Evolutionary conservation across 1,284 basidiomycete genomes (phyloP).

Genomic region (Ceratobasidium sp.): DNA sequence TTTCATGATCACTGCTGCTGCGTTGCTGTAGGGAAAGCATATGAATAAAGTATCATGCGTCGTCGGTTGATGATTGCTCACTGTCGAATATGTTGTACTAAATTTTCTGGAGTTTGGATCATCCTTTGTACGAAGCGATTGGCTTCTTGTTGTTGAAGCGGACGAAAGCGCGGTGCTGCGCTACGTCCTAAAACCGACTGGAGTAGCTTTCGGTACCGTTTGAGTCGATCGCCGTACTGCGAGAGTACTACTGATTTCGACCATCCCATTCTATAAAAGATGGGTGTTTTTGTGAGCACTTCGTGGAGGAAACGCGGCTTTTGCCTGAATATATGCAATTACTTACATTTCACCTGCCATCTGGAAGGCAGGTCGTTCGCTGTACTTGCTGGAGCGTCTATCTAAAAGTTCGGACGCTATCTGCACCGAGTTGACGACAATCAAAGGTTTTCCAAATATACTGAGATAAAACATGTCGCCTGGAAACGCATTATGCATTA

Average conservation of each 20-base stretch:
- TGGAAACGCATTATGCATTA: neutral
- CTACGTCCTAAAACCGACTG: constrained; percentile 21
- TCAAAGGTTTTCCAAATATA: constrained; percentile 38
- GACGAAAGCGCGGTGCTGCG: constrained; percentile 21
- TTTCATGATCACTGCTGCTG: constrained; percentile 34
- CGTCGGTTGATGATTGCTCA: too few relatives aligned
- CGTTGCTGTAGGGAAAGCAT: constrained; percentile 3
- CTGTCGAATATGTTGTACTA: constrained; percentile 34
- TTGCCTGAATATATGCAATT: neutral
- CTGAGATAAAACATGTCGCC: constrained; percentile 40
- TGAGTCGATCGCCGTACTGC: constrained; percentile 35
- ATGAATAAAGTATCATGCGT: too few relatives aligned
- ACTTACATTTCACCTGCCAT: constrained; percentile 35
- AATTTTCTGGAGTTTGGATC: constrained; percentile 12
- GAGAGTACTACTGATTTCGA: constrained; percentile 32
- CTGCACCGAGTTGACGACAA: constrained; percentile 41
- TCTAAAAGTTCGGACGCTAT: constrained; percentile 43
- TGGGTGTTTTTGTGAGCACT: too few relatives aligned
- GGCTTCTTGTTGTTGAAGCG: constrained; percentile 29
- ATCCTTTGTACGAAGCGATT: constrained; percentile 23
- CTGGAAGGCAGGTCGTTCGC: constrained; percentile 40
- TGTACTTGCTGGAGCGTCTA: constrained; percentile 43
- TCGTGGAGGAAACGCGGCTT: neutral
- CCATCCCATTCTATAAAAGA: constrained; percentile 31
- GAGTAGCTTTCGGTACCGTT: constrained; percentile 30